Conservation (phyloP, 2,329 filamentous ascomycete genomes). For the Penicillium verrucosum region DNA sequence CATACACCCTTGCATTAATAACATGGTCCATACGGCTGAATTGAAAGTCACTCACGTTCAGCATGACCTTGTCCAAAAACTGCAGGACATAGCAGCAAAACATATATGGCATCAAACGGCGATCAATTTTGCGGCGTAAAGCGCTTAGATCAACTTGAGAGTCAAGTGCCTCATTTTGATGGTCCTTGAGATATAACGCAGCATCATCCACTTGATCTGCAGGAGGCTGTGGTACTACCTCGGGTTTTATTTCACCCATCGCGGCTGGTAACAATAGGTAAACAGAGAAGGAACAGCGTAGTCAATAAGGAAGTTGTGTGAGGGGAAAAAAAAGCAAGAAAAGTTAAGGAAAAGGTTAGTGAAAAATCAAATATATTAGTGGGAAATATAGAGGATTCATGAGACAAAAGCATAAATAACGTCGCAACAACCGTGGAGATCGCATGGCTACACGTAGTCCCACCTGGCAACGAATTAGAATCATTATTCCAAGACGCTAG, state of each 20-base stretch:
- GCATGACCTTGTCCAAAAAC: conserved; percentile 35
- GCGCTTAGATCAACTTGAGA: conserved; percentile 18
- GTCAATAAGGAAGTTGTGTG: background rate
- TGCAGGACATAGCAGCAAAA: conserved; percentile 34
- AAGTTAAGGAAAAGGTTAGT: background rate
- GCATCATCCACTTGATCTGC: conserved; percentile 19
- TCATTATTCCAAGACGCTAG: background rate
- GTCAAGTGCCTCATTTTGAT: conserved; percentile 3
- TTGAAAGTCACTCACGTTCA: conserved; percentile 22
- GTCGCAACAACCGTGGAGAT: background rate
- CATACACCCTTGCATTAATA: background rate
- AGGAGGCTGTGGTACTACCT: background rate
- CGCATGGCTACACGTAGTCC: background rate
- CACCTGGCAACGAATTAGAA: background rate
- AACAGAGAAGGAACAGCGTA: background rate
- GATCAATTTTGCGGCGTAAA: conserved; percentile 32
- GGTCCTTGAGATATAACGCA: conserved; percentile 21
- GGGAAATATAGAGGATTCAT: background rate
- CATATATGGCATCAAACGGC: conserved; percentile 32
- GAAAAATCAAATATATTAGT: background rate
- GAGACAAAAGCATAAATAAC: background rate
- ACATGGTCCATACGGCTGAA: background rate
- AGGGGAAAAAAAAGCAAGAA: background rate
- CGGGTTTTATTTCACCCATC: conserved; percentile 17
- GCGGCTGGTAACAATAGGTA: background rate